Base-by-base conservation (phyloP, 805 yeast genomes). In the Wickerhamiella slavikovae region DNA sequence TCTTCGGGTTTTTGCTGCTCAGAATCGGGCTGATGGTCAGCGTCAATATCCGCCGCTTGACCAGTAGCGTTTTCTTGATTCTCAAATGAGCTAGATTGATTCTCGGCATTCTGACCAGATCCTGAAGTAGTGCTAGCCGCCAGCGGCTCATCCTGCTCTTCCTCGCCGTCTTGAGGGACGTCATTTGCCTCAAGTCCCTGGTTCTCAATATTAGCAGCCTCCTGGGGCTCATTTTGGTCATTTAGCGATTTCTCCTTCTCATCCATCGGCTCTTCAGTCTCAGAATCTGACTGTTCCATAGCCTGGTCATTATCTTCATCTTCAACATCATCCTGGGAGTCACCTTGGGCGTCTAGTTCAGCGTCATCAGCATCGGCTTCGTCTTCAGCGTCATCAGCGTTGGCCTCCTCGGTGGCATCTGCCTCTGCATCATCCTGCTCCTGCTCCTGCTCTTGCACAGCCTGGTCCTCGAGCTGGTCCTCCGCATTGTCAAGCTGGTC, bases 81-180 rank as follows among this genome's bases (percentile, higher is more conserved):
- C 24, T 38, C 43, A n/a, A n/a, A n/a, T n/a, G n/a, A n/a, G n/a
- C n/a, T n/a, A n/a, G n/a, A n/a, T n/a, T n/a, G n/a, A n/a, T n/a
- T n/a, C n/a, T n/a, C n/a, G n/a, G n/a, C n/a, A n/a, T n/a, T n/a
- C n/a, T n/a, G n/a, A n/a, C n/a, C n/a, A n/a, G 57, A 52, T 9
- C 47, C 51, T 4, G 55, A 33, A 13, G 43, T 40, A 8, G 45
- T 38, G 3, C 36, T 25, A 4, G 47, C 40, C n/a, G 40, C 36
- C 22, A 48, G 43, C 22, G 45, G 42, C 11, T 37, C 37, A 10
- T 58, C 52, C 5, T 55, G 58, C 1, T 58, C 60, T 15, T 60
- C 79, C 43, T 67, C 71, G 32, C 66, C 74, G 5, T 70, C 63
- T 45, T 78, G 92, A n/a, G 75, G 58, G 16, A 79, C 77, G 48